Base-by-base conservation (phyloP, 1,139 yeast genomes). In the Candida dubliniensis region DNA sequence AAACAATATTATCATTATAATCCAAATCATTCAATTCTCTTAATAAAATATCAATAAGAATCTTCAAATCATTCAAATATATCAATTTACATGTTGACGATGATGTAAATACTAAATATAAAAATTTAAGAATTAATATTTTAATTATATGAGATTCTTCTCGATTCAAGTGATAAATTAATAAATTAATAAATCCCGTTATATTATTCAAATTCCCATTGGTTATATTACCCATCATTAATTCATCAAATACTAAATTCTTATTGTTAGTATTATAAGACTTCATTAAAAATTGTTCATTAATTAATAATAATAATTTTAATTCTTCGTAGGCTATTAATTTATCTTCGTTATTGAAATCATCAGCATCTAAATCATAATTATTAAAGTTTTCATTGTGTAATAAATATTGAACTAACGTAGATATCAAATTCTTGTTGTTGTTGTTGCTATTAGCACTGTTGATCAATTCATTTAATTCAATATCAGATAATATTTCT, bases 201-300 rank as follows among this genome's bases (percentile, higher is more conserved):
- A 52, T 66, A 50, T 55, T 51, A 8, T 49, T 52, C 18, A 60
- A 57, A 13, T 57, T 54, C 47, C 57, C 54, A 9, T 54, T 42
- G 30, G 29, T 36, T 30, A 27, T 10, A 15, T 46, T 42, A 15
- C 49, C 54, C 8, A 44, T 44, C 51, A 74, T 59, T 30, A 77
- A 54, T 13, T 74, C 74, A 34, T 74, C 73, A 56, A 78, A 74
- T 3, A 81, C 82, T 46, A 68, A 68, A 55, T 81, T 80, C 38
- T 66, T 63, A 6, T 11, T 12, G 12, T 36, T 36, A 31, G 31
- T 34, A 24, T 6, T 59, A 50, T 67, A 73, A 26, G 79, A 75
- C 36, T 74, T 73, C 81, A 88, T 84, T 78, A 90, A 78, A 60
- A 81, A 90, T 60, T 90, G 96, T 59, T 90, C 96, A 60, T 89